Percentiles rank a stretch among this genome's conserved stretches.
These are phyloP conservation scores for Stromatinia cepivora DNA, from an alignment of 2,329 filamentous ascomycete genomes.

Conservation along the genomic window DNA sequence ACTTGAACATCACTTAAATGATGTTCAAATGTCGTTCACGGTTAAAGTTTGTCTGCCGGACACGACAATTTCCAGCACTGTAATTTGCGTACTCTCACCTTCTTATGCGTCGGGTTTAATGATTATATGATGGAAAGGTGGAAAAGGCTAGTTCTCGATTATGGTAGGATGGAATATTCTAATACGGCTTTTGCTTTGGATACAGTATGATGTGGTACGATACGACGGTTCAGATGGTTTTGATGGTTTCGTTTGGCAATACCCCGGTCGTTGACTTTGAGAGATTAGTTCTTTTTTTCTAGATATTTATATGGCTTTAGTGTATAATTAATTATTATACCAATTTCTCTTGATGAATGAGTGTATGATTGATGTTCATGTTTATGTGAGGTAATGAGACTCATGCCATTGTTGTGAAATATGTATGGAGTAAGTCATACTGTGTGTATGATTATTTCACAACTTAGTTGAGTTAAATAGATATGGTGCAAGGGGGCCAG, in stretches of 20 bases:
- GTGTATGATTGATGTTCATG: not conserved
- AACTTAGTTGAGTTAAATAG: too few species aligned
- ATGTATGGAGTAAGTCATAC: too few species aligned
- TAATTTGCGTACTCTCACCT: not conserved
- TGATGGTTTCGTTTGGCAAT: slow-evolving; percentile 15
- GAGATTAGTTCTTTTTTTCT: not conserved
- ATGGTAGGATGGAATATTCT: not conserved
- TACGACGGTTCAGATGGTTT: not conserved
- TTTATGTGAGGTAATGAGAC: too few species aligned
- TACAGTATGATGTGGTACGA: not conserved
- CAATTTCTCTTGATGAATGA: not conserved
- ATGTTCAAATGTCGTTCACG: not conserved
- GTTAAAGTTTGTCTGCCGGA: not conserved
- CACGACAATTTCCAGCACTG: not conserved
- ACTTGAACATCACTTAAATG: slow-evolving; percentile 25
- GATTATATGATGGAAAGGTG: not conserved
- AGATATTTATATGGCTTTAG: not conserved
- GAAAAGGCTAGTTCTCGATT: not conserved
- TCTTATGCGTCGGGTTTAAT: not conserved
- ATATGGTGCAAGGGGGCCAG: too few species aligned
- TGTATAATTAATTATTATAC: not conserved
- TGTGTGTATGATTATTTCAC: too few species aligned
- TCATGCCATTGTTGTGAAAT: too few species aligned
- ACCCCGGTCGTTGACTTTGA: slow-evolving; percentile 1
- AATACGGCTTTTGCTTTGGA: not conserved